Evolutionary conservation across 345 rosid species (phyloP).

Genomic region (Acer campestre): DNA sequence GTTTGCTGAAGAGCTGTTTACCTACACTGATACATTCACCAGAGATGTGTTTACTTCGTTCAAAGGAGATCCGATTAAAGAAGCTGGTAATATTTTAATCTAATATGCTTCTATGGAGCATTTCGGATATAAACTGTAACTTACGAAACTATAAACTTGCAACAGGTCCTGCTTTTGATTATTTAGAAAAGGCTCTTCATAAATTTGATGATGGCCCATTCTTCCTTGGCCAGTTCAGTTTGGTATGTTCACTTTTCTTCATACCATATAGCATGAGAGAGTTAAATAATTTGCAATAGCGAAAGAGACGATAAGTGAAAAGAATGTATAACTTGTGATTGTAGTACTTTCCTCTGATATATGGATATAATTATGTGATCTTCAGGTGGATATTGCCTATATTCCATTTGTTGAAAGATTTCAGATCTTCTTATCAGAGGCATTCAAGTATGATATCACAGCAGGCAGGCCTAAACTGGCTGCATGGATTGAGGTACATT

Average conservation of each 20-base stretch:
- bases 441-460: constrained; percentile 55
- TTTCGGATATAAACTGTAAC: constrained; percentile 1
- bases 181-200: constrained; percentile 63
- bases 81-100: constrained; percentile 47
- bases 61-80: constrained; percentile 61
- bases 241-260: constrained; percentile 47
- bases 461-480: constrained; percentile 75
- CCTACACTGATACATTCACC: constrained; percentile 58
- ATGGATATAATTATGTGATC: constrained; percentile 4
- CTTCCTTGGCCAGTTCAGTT: constrained; percentile 79
- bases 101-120: background rate
- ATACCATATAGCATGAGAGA: background rate
- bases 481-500: constrained; percentile 71
- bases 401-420: constrained; percentile 71
- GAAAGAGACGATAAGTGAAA: background rate
- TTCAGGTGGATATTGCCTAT: constrained; percentile 77
- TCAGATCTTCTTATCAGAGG: constrained; percentile 50
- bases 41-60: constrained; percentile 44
- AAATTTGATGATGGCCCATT: constrained; percentile 84
- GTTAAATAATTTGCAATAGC: no score
- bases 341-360: background rate
- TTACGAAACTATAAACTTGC: constrained; percentile 18
- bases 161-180: constrained; percentile 71
- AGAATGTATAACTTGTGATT: background rate
- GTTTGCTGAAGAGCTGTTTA: constrained; percentile 65